Percentiles rank a stretch among this genome's conserved stretches.
phyloP scores from a whole-genome alignment of 2,329 filamentous ascomycete genomes.

The Colletotrichum sp. region DNA sequence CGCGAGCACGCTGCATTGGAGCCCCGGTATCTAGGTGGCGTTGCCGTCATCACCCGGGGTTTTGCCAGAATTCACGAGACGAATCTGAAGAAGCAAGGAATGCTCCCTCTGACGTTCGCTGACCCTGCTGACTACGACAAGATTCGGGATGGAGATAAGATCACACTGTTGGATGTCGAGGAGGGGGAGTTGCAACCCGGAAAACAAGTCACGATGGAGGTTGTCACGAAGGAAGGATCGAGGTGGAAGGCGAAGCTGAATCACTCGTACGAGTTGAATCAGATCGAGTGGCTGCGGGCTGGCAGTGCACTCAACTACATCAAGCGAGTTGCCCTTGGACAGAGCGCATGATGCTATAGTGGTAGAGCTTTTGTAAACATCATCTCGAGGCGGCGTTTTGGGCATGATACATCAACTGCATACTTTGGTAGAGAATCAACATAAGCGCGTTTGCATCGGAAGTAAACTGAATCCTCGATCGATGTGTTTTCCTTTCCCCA shows the following conservation, averaged over 20 bases:
- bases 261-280: conserved; percentile 35
- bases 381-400: not conserved
- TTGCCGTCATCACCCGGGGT: conserved; percentile 80
- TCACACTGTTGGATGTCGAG: conserved; percentile 13
- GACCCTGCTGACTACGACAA: conserved; percentile 79
- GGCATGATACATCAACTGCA: not conserved
- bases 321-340: conserved; percentile 11
- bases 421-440: not conserved
- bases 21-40: conserved; percentile 82
- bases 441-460: not conserved
- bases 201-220: conserved; percentile 32
- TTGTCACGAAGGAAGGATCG: conserved; percentile 27
- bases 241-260: conserved; percentile 33
- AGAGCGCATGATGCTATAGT: not conserved
- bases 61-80: conserved; percentile 94
- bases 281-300: conserved; percentile 35
- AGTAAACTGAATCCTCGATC: not conserved
- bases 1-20: conserved; percentile 89
- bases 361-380: not conserved
- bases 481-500: not conserved
- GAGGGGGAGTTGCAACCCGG: conserved; percentile 28
- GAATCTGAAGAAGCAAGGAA: conserved; percentile 85
- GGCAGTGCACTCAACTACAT: conserved; percentile 40
- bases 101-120: conserved; percentile 65
- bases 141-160: conserved; percentile 45